A percentile compares a stretch with the other conserved stretches of the same genome.
Conservation (phyloP, 176 grass and related monocot genomes). For the Hyparrhenia diplandra region DNA sequence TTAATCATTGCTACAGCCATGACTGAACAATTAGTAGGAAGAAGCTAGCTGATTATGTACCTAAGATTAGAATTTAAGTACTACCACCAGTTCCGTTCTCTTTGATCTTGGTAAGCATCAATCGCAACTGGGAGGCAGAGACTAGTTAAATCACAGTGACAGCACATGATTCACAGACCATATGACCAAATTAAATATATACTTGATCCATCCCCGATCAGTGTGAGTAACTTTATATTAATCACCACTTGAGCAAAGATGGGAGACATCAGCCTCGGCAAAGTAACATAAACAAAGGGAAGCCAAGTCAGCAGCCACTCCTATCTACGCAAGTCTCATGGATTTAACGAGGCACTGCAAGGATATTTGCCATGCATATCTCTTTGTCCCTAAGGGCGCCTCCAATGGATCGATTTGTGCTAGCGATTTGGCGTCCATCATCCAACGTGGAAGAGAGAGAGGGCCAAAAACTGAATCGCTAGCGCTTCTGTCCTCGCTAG, state of each 20-base stretch:
- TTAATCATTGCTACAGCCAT: background rate
- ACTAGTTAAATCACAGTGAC: background rate
- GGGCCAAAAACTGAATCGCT: too few relatives aligned
- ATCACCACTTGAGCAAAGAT: conserved; percentile 1
- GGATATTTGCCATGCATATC: background rate
- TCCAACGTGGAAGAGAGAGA: too few relatives aligned
- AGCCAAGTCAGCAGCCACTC: background rate
- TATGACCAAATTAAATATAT: background rate
- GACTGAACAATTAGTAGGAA: background rate
- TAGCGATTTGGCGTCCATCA: too few relatives aligned
- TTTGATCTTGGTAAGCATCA: background rate
- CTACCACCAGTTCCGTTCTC: background rate
- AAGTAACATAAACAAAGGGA: background rate
- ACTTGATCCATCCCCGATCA: background rate
- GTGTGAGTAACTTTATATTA: background rate
- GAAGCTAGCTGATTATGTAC: background rate
- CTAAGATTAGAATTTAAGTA: background rate
- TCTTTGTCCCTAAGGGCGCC: background rate
- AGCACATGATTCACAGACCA: conserved; percentile 25
- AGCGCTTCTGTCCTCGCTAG: too few relatives aligned
- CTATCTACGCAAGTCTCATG: background rate
- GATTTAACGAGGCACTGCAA: background rate
- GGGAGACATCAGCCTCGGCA: conserved; percentile 2
- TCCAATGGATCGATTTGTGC: too few relatives aligned
- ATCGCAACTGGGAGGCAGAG: background rate